Percentiles rank a stretch among this genome's conserved stretches.
phyloP scores from a whole-genome alignment of 139 green algal genomes.

The Picochlorum sp. region DNA sequence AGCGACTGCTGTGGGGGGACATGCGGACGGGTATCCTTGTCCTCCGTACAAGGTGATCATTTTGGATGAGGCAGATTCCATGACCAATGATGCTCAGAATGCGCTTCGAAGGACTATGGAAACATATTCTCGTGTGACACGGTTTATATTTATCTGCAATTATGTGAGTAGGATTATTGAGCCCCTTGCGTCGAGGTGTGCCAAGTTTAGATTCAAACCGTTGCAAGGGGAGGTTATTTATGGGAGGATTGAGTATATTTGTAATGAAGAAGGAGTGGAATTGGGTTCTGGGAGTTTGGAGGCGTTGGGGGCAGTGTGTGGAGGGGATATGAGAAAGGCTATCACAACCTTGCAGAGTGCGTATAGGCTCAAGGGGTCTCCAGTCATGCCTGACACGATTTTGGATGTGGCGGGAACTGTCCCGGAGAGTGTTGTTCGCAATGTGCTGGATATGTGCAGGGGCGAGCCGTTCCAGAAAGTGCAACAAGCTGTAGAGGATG shows the following conservation, averaged over 20 bases:
- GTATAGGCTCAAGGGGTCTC: slow-evolving; percentile 31
- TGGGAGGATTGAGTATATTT: slow-evolving; percentile 68
- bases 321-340: slow-evolving; percentile 79
- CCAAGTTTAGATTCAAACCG: slow-evolving; percentile 85
- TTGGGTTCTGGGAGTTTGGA: slow-evolving; percentile 47
- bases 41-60: slow-evolving; percentile 97
- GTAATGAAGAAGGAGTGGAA: slow-evolving; percentile 58
- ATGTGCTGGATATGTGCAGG: slow-evolving; percentile 31
- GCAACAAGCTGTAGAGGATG: slow-evolving; percentile 37
- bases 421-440: slow-evolving; percentile 13
- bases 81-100: slow-evolving; percentile 91
- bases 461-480: slow-evolving; percentile 20
- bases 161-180: slow-evolving; percentile 98
- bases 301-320: slow-evolving; percentile 51
- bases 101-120: slow-evolving; percentile 97
- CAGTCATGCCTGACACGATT: slow-evolving; percentile 28
- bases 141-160: slow-evolving; percentile 98
- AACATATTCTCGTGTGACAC: slow-evolving; percentile 82
- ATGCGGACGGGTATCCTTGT: slow-evolving; percentile 72
- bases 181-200: slow-evolving; percentile 80
- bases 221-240: slow-evolving; percentile 44
- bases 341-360: slow-evolving; percentile 87
- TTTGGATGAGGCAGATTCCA: slow-evolving; percentile 94
- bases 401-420: slow-evolving; percentile 46
- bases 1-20: slow-evolving; percentile 55